phyloP scores from a whole-genome alignment of 2,329 filamentous ascomycete genomes.

The Ophiostoma perfectum region DNA sequence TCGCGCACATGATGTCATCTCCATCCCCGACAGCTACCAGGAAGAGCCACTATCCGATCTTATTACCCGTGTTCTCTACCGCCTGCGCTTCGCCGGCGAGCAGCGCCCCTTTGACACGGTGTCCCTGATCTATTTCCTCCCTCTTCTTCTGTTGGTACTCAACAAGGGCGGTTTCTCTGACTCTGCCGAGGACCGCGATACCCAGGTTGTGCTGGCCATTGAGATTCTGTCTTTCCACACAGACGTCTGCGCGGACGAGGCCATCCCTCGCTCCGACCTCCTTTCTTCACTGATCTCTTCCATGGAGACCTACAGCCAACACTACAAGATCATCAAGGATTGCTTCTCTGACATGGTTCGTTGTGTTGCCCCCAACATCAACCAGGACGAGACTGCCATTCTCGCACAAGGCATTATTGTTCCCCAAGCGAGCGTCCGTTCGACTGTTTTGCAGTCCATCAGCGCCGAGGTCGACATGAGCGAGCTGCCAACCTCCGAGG shows the following conservation, averaged over 20 bases:
- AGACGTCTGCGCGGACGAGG: constrained; percentile 65
- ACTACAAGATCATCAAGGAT: constrained; percentile 93
- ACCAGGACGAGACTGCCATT: constrained; percentile 62
- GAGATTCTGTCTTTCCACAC: constrained; percentile 90
- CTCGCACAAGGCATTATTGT: constrained; percentile 77
- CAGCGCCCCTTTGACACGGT: constrained; percentile 89
- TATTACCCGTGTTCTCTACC: constrained; percentile 82
- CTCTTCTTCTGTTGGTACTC: constrained; percentile 73
- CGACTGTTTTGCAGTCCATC: constrained; percentile 80
- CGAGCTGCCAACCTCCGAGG: constrained; percentile 76
- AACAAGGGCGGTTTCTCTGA: constrained; percentile 71
- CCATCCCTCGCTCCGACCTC: constrained; percentile 70
- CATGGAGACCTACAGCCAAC: constrained; percentile 85
- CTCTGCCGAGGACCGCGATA: constrained; percentile 72
- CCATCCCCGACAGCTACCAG: constrained; percentile 65
- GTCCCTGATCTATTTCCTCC: constrained; percentile 80
- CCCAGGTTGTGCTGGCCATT: constrained; percentile 81
- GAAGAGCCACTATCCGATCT: constrained; percentile 79
- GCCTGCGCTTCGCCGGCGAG: constrained; percentile 82
- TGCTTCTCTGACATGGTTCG: constrained; percentile 81
- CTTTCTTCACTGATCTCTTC: constrained; percentile 66
- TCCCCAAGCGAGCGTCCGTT: constrained; percentile 71
- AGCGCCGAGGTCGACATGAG: constrained; percentile 88
- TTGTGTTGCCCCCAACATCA: constrained; percentile 78
- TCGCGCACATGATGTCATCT: constrained; percentile 67